phyloP scores from a whole-genome alignment of 2,329 filamentous ascomycete genomes.

The Nectriaceae sp. region DNA sequence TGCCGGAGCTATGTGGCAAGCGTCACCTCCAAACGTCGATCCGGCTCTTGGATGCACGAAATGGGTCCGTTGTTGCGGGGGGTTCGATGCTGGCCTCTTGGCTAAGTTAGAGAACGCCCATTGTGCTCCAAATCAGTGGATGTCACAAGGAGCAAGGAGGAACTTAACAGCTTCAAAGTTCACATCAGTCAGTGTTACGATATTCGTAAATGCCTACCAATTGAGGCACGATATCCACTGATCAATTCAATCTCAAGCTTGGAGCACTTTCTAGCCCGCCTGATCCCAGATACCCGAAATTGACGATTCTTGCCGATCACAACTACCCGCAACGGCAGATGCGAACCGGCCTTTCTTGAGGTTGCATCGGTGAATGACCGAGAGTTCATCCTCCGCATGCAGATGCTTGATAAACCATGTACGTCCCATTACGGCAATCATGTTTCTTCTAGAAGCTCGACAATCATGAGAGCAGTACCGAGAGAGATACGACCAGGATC shows the following conservation, averaged over 20 bases:
- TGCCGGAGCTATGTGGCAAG: constrained; percentile 22
- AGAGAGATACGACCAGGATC: constrained; percentile 14
- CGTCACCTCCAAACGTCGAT: constrained; percentile 15
- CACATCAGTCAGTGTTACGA: no score
- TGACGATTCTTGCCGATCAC: constrained; percentile 30
- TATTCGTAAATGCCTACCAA: no score
- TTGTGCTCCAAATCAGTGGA: no score
- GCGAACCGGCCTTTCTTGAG: constrained; percentile 3
- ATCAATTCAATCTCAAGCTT: no score
- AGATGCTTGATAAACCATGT: constrained; percentile 15
- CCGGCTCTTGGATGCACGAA: constrained; percentile 13
- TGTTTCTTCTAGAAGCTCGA: constrained; percentile 24
- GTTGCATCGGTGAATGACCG: constrained; percentile 8
- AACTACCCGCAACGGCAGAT: constrained; percentile 20
- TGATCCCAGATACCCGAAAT: constrained; percentile 31
- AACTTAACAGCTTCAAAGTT: no score
- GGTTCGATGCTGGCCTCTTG: no score
- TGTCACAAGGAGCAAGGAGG: no score
- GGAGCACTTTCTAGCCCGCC: no score
- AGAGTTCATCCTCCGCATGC: constrained; percentile 16
- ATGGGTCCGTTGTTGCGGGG: constrained; percentile 1
- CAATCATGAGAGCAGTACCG: constrained; percentile 10
- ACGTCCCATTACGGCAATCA: constrained; percentile 15
- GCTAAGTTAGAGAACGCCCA: not conserved
- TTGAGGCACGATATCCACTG: no score